phyloP scores from a whole-genome alignment of 2,329 filamentous ascomycete species.

The Penicillium sp. region DNA sequence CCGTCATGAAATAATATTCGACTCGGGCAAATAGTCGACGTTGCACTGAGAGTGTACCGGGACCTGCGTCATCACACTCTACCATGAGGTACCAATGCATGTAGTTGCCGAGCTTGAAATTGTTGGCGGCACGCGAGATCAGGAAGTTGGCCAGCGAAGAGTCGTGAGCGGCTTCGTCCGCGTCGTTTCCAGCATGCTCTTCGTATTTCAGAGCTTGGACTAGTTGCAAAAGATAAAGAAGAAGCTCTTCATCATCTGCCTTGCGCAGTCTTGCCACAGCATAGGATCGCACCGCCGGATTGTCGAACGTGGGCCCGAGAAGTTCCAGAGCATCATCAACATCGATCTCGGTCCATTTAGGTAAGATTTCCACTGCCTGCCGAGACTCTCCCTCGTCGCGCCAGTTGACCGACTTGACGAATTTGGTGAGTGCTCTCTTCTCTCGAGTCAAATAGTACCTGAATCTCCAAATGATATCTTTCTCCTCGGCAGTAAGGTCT shows the following conservation, averaged over 20 bases:
- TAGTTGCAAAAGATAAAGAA: conserved; percentile 85
- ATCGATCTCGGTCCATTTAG: conserved; percentile 94
- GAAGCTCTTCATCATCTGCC: conserved; percentile 83
- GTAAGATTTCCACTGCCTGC: conserved; percentile 82
- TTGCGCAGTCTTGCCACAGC: conserved; percentile 88
- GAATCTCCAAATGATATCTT: conserved; percentile 96
- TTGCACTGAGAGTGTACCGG: conserved; percentile 67
- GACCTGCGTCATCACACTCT: conserved; percentile 79
- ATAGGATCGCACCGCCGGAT: conserved; percentile 80
- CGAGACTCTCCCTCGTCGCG: conserved; percentile 75
- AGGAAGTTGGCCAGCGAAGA: conserved; percentile 87
- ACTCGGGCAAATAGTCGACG: conserved; percentile 86
- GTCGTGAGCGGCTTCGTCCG: conserved; percentile 61
- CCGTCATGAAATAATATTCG: conserved; percentile 92
- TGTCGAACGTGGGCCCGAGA: conserved; percentile 86
- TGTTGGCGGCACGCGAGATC: conserved; percentile 78
- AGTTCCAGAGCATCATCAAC: conserved; percentile 94
- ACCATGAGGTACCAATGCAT: conserved; percentile 99
- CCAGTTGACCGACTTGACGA: conserved; percentile 98
- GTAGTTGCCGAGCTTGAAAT: conserved; percentile 88
- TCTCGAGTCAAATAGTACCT: conserved; percentile 88
- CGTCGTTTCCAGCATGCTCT: conserved; percentile 60
- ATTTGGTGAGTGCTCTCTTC: conserved; percentile 89
- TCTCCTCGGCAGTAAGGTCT: conserved; percentile 79
- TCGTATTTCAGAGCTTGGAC: conserved; percentile 96